These are phyloP conservation scores for Trypanosoma avium DNA, from an alignment of 208 protist species.

Conservation along the genomic window DNA sequence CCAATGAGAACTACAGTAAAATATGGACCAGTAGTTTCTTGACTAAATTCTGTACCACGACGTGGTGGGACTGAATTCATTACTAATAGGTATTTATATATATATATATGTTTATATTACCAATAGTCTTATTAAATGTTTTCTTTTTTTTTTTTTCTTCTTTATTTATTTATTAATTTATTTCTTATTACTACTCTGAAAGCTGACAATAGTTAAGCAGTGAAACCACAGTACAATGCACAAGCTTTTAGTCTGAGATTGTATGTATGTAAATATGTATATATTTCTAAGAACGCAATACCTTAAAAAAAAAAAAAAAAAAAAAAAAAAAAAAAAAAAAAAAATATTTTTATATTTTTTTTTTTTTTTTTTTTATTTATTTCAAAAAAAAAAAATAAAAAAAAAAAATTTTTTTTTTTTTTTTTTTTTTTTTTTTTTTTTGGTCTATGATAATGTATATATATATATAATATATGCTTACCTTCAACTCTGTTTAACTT, in stretches of 20 bases:
- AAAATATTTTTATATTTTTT: not conserved
- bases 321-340: slow-evolving; percentile 9
- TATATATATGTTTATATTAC: slow-evolving; percentile 3
- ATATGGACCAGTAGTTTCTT: slow-evolving; percentile 16
- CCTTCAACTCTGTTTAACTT: no score
- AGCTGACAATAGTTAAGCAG: no score
- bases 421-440: not conserved
- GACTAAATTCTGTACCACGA: slow-evolving; percentile 12
- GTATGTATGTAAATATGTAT: not conserved
- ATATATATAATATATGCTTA: no score
- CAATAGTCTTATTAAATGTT: slow-evolving; percentile 1
- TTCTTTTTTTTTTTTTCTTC: not conserved
- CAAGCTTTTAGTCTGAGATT: no score
- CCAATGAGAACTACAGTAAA: slow-evolving; percentile 70
- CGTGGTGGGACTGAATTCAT: slow-evolving; percentile 24
- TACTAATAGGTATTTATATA: not conserved
- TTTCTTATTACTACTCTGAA: not conserved
- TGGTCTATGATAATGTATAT: no score
- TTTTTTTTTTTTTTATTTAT: not conserved
- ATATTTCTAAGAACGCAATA: slow-evolving; percentile 1
- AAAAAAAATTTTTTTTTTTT: not conserved
- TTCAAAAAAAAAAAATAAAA: not conserved
- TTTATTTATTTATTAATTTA: not conserved
- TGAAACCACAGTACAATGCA: no score
- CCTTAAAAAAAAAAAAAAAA: slow-evolving; percentile 2